These are phyloP conservation scores for Enterospora canceri DNA, from an alignment of 371 early-diverging fungal species.

Conservation along the genomic window DNA sequence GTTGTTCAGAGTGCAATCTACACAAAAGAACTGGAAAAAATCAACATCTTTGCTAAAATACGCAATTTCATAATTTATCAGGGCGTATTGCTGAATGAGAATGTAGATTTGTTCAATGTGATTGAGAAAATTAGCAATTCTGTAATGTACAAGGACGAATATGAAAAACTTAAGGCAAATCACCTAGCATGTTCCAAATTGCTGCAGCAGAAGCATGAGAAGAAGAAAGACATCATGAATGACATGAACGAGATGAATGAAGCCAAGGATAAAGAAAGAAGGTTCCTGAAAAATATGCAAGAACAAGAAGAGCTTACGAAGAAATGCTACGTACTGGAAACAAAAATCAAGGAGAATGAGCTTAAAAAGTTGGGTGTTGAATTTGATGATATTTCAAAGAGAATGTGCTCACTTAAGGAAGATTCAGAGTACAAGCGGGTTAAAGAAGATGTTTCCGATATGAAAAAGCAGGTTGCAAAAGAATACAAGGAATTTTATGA, in stretches of 20 bases:
- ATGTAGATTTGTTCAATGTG: constrained; percentile 74
- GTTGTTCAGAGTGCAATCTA: constrained; percentile 64
- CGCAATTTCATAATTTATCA: constrained; percentile 94
- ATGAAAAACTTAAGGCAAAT: constrained; percentile 27
- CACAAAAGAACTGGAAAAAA: constrained; percentile 64
- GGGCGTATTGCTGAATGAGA: constrained; percentile 87
- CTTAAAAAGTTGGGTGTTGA: constrained; percentile 3
- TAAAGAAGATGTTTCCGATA: neutral
- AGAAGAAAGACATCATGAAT: constrained; percentile 24
- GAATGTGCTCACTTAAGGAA: neutral
- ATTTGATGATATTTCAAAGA: neutral
- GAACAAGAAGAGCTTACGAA: constrained; percentile 30
- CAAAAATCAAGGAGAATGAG: constrained; percentile 5
- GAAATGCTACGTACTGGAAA: constrained; percentile 8
- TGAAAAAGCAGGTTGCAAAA: neutral
- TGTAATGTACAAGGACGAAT: constrained; percentile 36
- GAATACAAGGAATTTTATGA: constrained; percentile 10
- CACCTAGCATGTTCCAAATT: constrained; percentile 10
- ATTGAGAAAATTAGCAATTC: constrained; percentile 86
- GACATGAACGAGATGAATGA: constrained; percentile 38
- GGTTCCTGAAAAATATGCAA: constrained; percentile 18
- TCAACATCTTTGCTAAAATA: constrained; percentile 79
- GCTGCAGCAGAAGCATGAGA: constrained; percentile 7
- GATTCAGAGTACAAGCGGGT: neutral
- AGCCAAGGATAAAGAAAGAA: constrained; percentile 24